Conservation (phyloP, 495 filamentous ascomycete genomes). For the Chaetomium tenue region DNA sequence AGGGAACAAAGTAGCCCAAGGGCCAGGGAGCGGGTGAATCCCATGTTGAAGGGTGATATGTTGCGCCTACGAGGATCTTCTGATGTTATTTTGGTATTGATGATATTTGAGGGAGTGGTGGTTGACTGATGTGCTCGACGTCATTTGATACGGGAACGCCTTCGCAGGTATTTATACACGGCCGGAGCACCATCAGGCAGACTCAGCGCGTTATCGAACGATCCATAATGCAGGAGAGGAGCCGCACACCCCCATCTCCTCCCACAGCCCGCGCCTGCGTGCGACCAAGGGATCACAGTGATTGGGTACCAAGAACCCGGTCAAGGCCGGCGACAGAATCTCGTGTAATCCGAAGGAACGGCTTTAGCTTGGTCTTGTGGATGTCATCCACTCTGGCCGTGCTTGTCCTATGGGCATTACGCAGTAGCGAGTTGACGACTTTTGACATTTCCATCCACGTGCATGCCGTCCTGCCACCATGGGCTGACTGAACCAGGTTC, state of each 20-base stretch:
- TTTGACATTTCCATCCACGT: background rate
- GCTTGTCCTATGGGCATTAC: background rate
- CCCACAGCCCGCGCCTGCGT: background rate
- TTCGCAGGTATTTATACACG: background rate
- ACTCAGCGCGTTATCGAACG: background rate
- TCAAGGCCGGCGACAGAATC: background rate
- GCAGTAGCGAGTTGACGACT: background rate
- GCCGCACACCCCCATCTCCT: background rate
- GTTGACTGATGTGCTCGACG: background rate
- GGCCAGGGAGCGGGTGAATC: background rate
- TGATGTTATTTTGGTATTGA: background rate
- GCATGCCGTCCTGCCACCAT: background rate
- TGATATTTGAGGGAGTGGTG: background rate
- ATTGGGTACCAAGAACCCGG: slow-evolving; percentile 5
- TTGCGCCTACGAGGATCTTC: background rate
- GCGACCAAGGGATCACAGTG: background rate
- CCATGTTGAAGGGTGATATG: background rate
- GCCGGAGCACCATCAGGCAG: background rate
- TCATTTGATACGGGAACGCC: background rate
- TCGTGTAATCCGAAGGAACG: slow-evolving; percentile 1
- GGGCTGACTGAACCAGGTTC: background rate
- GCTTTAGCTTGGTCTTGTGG: background rate
- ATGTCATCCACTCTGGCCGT: background rate
- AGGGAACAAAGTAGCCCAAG: background rate
- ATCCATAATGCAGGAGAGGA: background rate